A percentile compares a stretch with the other conserved stretches of the same genome.
Conservation (phyloP, 1,139 yeast species). For the Zhuliangozyma blackwelliae region DNA sequence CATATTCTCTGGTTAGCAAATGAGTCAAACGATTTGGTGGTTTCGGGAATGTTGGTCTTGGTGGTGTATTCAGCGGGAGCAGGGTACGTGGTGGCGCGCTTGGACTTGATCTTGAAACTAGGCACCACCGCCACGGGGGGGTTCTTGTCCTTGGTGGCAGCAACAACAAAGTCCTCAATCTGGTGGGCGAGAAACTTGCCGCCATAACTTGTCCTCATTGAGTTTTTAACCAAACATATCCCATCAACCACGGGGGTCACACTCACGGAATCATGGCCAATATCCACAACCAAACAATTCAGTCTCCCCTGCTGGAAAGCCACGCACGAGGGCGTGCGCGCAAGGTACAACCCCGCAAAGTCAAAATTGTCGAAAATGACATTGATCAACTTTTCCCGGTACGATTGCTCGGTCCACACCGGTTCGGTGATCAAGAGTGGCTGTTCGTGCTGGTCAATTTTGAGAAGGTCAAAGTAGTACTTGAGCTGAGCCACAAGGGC, state of each 20-base stretch:
- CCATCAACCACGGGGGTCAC: slow-evolving; percentile 96
- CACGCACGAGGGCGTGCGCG: slow-evolving; percentile 83
- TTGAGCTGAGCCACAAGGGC: slow-evolving; percentile 65
- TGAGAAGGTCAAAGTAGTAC: slow-evolving; percentile 47
- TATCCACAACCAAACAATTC: slow-evolving; percentile 86
- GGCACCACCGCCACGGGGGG: slow-evolving; percentile 11
- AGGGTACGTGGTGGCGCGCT: slow-evolving; percentile 32
- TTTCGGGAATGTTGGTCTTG: slow-evolving; percentile 24
- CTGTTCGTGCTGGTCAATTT: slow-evolving; percentile 58
- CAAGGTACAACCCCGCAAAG: slow-evolving; percentile 83
- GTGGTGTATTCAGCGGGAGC: slow-evolving; percentile 26
- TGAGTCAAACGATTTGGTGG: slow-evolving; percentile 38
- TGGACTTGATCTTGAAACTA: slow-evolving; percentile 30
- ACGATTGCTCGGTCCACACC: slow-evolving; percentile 71
- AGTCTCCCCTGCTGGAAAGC: slow-evolving; percentile 94
- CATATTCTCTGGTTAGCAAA: slow-evolving; percentile 31
- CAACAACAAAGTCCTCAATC: no score
- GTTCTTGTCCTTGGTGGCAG: slow-evolving; percentile 1
- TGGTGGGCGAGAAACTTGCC: slow-evolving; percentile 56
- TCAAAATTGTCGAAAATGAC: slow-evolving; percentile 66
- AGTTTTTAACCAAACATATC: slow-evolving; percentile 69
- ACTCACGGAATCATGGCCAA: slow-evolving; percentile 80
- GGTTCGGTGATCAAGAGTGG: slow-evolving; percentile 83
- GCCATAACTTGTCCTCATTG: slow-evolving; percentile 63
- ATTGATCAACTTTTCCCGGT: slow-evolving; percentile 73